Conservation (phyloP, 2,329 filamentous ascomycete species). For the Amauroascus verrucosus region DNA sequence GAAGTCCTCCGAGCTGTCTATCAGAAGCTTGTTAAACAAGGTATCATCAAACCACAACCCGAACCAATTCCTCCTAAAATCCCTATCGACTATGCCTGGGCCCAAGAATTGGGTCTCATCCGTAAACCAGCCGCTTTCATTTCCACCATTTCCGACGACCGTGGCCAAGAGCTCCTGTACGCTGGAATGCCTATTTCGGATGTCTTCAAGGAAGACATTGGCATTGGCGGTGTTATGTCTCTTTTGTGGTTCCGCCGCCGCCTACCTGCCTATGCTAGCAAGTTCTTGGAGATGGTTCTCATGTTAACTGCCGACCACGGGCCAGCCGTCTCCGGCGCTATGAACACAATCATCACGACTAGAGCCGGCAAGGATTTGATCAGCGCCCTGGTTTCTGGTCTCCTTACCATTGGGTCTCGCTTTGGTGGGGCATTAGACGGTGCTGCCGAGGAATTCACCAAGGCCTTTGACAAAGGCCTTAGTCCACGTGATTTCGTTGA, state of each 20-base stretch:
- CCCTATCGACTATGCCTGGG: slow-evolving; percentile 99
- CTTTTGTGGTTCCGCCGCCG: slow-evolving; percentile 98
- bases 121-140: slow-evolving; percentile 99
- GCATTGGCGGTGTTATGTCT: slow-evolving; percentile 99
- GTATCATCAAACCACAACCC: slow-evolving; percentile 71
- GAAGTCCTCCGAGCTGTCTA: slow-evolving; percentile 67
- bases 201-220: slow-evolving; percentile 97
- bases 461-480: slow-evolving; percentile 94
- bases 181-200: slow-evolving; percentile 99
- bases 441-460: slow-evolving; percentile 95
- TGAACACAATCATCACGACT: slow-evolving; percentile 99
- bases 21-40: slow-evolving; percentile 73
- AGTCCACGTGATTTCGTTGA: slow-evolving; percentile 98
- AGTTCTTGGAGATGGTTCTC: slow-evolving; percentile 99
- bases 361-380: slow-evolving; percentile 98
- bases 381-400: slow-evolving; percentile 87
- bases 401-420: slow-evolving; percentile 92
- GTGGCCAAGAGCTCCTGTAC: slow-evolving; percentile 97
- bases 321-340: slow-evolving; percentile 95
- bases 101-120: slow-evolving; percentile 97
- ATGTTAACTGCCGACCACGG: slow-evolving; percentile 99
- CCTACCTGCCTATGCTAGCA: slow-evolving; percentile 89
- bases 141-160: slow-evolving; percentile 98
- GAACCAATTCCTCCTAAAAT: slow-evolving; percentile 98
- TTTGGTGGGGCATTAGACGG: slow-evolving; percentile 98